Percentiles rank a stretch among this genome's conserved stretches.
Evolutionary conservation across 352 stramenopile species (phyloP).

Genomic region (Halophytophthora polymorphica): DNA sequence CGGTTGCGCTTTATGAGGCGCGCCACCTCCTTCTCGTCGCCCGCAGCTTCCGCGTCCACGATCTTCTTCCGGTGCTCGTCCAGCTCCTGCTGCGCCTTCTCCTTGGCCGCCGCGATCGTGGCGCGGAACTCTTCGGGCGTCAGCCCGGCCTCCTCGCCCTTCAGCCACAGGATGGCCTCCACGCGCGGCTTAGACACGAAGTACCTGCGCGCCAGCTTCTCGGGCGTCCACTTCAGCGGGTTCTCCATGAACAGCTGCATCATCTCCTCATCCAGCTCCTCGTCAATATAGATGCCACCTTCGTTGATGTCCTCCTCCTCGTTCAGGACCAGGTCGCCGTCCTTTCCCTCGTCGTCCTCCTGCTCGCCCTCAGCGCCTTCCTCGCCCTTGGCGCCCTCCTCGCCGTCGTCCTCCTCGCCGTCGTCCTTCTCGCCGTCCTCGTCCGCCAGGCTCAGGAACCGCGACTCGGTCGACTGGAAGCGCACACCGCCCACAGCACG

Average conservation of each 20-base stretch:
- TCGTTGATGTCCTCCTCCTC: conserved; percentile 63
- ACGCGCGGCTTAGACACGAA: conserved; percentile 69
- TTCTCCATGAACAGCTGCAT: conserved; percentile 86
- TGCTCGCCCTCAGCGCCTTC: conserved; percentile 25
- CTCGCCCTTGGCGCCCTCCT: conserved; percentile 12
- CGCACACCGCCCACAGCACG: conserved; percentile 9
- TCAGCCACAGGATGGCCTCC: conserved; percentile 78
- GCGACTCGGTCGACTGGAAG: conserved; percentile 44
- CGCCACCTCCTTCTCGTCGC: conserved; percentile 56
- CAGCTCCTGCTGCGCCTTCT: conserved; percentile 29
- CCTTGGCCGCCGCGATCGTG: conserved; percentile 64
- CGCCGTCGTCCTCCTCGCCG: conserved; percentile 14
- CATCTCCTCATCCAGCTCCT: conserved; percentile 68
- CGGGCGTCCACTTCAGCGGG: conserved; percentile 80
- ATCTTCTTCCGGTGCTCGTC: conserved; percentile 46
- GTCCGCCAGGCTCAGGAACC: conserved; percentile 73
- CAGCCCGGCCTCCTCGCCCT: conserved; percentile 62
- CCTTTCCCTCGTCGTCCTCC: conserved; percentile 43
- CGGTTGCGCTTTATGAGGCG: conserved; percentile 56
- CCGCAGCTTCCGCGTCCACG: conserved; percentile 36
- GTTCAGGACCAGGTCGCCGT: conserved; percentile 65
- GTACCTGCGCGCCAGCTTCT: conserved; percentile 80
- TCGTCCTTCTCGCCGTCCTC: conserved; percentile 45
- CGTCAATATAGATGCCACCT: conserved; percentile 64
- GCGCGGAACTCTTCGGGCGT: conserved; percentile 52